Conservation (phyloP, 1,284 basidiomycete species). For the Ganoderma lingzhi region DNA sequence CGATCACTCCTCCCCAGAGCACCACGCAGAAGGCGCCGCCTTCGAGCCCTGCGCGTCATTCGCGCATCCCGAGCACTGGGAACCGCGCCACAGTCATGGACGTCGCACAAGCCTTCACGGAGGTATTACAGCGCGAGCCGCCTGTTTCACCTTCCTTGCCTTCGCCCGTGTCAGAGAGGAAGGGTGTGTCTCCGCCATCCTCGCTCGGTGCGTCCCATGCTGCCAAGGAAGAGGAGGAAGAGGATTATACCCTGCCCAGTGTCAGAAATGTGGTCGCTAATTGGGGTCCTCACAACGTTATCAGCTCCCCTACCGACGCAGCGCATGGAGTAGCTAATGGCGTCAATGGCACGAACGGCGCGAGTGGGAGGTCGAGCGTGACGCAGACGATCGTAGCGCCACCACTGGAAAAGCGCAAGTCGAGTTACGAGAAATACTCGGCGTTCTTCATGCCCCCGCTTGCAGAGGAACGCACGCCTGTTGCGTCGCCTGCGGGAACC, state of each 20-base stretch:
- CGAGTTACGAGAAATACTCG: slow-evolving; percentile 73
- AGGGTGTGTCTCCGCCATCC: slow-evolving; percentile 16
- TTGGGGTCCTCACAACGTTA: slow-evolving; percentile 29
- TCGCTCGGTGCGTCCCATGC: slow-evolving; percentile 8
- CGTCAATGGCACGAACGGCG: slow-evolving; percentile 4
- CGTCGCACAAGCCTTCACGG: slow-evolving; percentile 68
- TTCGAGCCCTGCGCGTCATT: slow-evolving; percentile 46
- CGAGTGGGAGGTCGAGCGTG: background rate
- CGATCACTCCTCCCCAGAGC: slow-evolving; percentile 27
- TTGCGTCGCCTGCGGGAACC: slow-evolving; percentile 62
- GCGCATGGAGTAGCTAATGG: slow-evolving; percentile 11
- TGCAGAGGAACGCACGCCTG: slow-evolving; percentile 71
- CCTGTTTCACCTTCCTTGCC: slow-evolving; percentile 8
- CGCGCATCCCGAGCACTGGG: slow-evolving; percentile 72
- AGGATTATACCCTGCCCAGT: slow-evolving; percentile 28
- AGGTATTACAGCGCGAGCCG: slow-evolving; percentile 35
- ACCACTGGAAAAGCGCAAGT: slow-evolving; percentile 61
- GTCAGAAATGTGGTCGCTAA: slow-evolving; percentile 38
- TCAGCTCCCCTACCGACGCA: slow-evolving; percentile 15
- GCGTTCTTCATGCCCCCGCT: slow-evolving; percentile 68
- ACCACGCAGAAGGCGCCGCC: slow-evolving; percentile 33
- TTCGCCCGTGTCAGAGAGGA: slow-evolving; percentile 15
- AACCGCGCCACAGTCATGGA: slow-evolving; percentile 80
- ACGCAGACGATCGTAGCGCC: slow-evolving; percentile 20
- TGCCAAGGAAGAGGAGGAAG: slow-evolving; percentile 26